Conservation (phyloP, 2,329 filamentous ascomycete species). For the Trichoderma arundinaceum region DNA sequence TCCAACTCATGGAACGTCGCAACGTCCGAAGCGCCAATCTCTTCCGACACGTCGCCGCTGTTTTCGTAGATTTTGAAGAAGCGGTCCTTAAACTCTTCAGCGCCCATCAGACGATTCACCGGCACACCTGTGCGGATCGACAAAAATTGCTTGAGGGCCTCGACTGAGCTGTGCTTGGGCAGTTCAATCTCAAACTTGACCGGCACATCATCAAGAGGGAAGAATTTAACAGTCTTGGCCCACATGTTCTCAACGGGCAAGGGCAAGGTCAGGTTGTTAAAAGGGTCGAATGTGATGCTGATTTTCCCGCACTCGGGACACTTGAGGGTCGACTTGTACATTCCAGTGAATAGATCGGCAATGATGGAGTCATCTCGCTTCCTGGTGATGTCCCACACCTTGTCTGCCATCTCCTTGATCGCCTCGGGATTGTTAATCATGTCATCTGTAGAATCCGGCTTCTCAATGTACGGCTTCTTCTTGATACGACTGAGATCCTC, state of each 20-base stretch:
- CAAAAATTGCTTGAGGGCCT: constrained; percentile 70
- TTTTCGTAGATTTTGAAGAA: constrained; percentile 90
- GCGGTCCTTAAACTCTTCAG: constrained; percentile 80
- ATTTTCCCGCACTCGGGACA: constrained; percentile 92
- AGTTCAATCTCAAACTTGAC: constrained; percentile 78
- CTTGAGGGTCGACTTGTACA: constrained; percentile 97
- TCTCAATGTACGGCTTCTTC: constrained; percentile 97
- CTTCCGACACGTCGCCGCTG: constrained; percentile 68
- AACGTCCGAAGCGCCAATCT: constrained; percentile 69
- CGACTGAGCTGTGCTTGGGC: constrained; percentile 75
- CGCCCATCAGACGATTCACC: constrained; percentile 71
- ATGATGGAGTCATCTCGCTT: constrained; percentile 93
- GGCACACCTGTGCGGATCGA: constrained; percentile 71
- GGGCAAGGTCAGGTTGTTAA: constrained; percentile 91
- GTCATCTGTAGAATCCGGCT: constrained; percentile 95
- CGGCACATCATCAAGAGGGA: constrained; percentile 74
- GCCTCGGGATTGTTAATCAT: constrained; percentile 84
- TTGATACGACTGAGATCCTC: constrained; percentile 93
- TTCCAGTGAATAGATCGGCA: constrained; percentile 92
- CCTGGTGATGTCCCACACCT: constrained; percentile 91
- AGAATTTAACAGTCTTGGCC: constrained; percentile 75
- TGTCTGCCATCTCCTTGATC: constrained; percentile 82
- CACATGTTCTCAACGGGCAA: constrained; percentile 86
- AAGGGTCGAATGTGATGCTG: constrained; percentile 98
- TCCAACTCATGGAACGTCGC: constrained; percentile 80